A percentile compares a stretch with the other conserved stretches of the same genome.
These are phyloP conservation scores for Fonsecaea erecta DNA, from an alignment of 2,329 filamentous ascomycete genomes.

Conservation along the genomic window DNA sequence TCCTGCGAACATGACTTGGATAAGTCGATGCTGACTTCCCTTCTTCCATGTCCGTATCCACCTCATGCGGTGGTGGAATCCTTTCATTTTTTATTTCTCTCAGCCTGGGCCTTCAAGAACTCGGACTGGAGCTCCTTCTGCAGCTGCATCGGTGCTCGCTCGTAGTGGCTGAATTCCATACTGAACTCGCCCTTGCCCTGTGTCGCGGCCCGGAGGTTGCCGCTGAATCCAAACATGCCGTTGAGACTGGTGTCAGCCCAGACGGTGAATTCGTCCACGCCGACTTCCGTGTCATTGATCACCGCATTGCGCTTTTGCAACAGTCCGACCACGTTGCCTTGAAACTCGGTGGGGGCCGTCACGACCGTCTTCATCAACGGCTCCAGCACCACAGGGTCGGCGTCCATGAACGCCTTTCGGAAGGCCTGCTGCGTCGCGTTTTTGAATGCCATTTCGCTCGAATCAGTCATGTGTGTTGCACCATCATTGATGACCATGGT, in stretches of 20 bases:
- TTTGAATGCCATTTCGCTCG: slow-evolving; percentile 94
- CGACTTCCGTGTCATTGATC: slow-evolving; percentile 94
- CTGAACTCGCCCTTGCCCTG: slow-evolving; percentile 98
- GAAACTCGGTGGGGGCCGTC: slow-evolving; percentile 94
- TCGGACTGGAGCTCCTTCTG: slow-evolving; percentile 77
- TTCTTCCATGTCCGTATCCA: not conserved
- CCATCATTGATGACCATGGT: slow-evolving; percentile 94
- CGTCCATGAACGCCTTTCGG: slow-evolving; percentile 85
- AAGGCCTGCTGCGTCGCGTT: slow-evolving; percentile 95
- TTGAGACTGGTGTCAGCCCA: slow-evolving; percentile 92
- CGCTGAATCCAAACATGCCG: slow-evolving; percentile 96
- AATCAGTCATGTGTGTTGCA: slow-evolving; percentile 96
- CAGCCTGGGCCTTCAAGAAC: slow-evolving; percentile 69
- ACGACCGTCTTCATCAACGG: slow-evolving; percentile 98
- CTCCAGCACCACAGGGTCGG: slow-evolving; percentile 83
- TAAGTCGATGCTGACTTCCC: not conserved
- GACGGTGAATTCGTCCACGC: slow-evolving; percentile 90
- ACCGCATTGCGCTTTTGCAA: slow-evolving; percentile 96
- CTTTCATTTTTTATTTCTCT: slow-evolving; percentile 64
- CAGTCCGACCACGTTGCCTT: slow-evolving; percentile 90
- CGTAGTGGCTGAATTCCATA: slow-evolving; percentile 99
- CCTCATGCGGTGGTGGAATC: not conserved
- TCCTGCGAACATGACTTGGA: not conserved
- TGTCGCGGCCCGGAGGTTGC: slow-evolving; percentile 85
- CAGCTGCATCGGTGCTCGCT: slow-evolving; percentile 80